Base-by-base conservation (phyloP, 1,139 yeast species). In the Chernovozyma sophiae-reginae region DNA sequence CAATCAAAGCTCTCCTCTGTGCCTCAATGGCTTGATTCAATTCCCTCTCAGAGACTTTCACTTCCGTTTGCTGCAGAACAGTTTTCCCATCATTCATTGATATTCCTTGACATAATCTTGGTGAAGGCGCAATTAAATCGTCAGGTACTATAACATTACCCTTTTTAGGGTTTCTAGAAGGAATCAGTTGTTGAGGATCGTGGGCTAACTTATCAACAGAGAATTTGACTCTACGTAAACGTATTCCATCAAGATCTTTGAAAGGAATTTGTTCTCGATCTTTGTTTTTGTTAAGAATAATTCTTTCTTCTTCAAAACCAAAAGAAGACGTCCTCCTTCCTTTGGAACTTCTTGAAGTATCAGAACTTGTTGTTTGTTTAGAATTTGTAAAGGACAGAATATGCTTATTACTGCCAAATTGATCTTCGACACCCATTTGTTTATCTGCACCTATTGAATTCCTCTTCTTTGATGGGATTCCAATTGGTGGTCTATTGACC, bases 131-230 rank as follows among this genome's bases (percentile, higher is more conserved):
- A 27, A 68, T 56, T 25, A 81, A 49, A 51, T 84, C 92, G 34
- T 81, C 86, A 0, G 90, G 87, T 11, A 87, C 77, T 27, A 83
- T 55, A 6, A 89, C 90, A 51, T 86, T 81, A 3, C 97, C 97
- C 46, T 74, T 74, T 45, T 76, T 74, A 2, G 97, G 97, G 42
- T 81, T 74, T 47, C 96, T 67, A 1, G 95, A 84, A 1, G 97
- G 97, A 42, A 90, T 85, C 56, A 89, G 97, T 53, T 90, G 97
- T 28, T 96, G 97, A 2, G 97, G 97, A 56, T 90, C 97, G 43
- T 68, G 71, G 1, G 70, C 62, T 35, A 87, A 70, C 42, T 79
- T 74, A 43, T 84, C 82, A 12, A 84, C 66, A 1, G 94, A 85
- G 58, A 90, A 90, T 2, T 78, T 71, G 3, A 90, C 97, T 40